phyloP scores from a whole-genome alignment of 768 basidiomycete genomes.

The Lactarius vividus region DNA sequence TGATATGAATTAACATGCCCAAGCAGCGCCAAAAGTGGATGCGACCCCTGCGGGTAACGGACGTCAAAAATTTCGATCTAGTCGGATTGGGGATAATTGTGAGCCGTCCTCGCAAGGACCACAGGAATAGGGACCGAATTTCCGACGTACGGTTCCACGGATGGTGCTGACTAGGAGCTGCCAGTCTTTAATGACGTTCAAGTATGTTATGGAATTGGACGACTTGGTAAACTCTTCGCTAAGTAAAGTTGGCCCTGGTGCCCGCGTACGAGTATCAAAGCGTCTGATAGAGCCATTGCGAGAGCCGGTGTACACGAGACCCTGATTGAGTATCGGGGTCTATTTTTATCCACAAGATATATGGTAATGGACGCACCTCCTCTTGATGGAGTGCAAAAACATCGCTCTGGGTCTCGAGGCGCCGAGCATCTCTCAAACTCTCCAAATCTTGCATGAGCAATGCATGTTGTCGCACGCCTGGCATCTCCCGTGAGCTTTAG shows the following conservation, averaged over 20 bases:
- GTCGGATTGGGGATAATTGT: constrained; percentile 8
- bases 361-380: constrained; percentile 38
- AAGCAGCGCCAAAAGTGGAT: constrained; percentile 46
- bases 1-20: constrained; percentile 61
- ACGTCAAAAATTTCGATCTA: constrained; percentile 64
- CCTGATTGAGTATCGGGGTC: constrained; percentile 10
- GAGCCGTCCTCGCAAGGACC: background rate
- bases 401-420: constrained; percentile 56
- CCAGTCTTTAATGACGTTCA: constrained; percentile 48
- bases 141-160: constrained; percentile 53
- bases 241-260: constrained; percentile 41
- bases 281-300: constrained; percentile 58
- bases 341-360: background rate
- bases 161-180: constrained; percentile 58
- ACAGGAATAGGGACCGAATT: background rate
- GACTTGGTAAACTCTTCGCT: constrained; percentile 35
- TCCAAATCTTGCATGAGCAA: constrained; percentile 54
- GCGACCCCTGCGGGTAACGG: constrained; percentile 46
- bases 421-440: constrained; percentile 34
- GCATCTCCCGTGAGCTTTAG: constrained; percentile 12
- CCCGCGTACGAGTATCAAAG: constrained; percentile 46
- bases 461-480: constrained; percentile 55
- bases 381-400: constrained; percentile 58
- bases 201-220: constrained; percentile 51
- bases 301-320: constrained; percentile 31